Conservation (phyloP, 495 filamentous ascomycete genomes). For the Tuber borchii region DNA sequence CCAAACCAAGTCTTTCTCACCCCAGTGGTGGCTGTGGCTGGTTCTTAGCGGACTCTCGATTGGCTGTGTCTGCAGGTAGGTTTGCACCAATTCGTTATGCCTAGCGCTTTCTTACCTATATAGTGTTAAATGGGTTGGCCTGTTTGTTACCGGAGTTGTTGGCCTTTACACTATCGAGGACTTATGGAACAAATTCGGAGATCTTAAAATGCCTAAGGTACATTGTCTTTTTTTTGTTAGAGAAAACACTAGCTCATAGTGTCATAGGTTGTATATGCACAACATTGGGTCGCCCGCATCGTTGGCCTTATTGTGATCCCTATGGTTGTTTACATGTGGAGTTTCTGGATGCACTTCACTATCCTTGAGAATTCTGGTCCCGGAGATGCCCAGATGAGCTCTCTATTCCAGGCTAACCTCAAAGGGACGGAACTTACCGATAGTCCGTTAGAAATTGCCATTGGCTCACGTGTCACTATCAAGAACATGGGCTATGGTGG, state of each 20-base stretch:
- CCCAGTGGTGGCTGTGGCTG: slow-evolving; percentile 89
- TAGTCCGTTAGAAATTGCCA: slow-evolving; percentile 83
- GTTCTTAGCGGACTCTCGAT: slow-evolving; percentile 87
- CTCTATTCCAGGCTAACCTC: slow-evolving; percentile 94
- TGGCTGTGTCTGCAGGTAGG: slow-evolving; percentile 70
- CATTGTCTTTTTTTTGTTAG: slow-evolving; percentile 25
- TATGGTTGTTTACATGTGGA: slow-evolving; percentile 81
- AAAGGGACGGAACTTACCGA: slow-evolving; percentile 87
- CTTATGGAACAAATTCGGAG: slow-evolving; percentile 96
- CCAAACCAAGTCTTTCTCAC: slow-evolving; percentile 72
- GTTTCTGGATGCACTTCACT: slow-evolving; percentile 87
- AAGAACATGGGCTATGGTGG: slow-evolving; percentile 99
- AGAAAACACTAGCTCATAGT: slow-evolving; percentile 8
- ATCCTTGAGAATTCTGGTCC: slow-evolving; percentile 91
- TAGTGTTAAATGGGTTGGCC: slow-evolving; percentile 95
- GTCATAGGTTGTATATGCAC: slow-evolving; percentile 54
- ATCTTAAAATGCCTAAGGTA: slow-evolving; percentile 80
- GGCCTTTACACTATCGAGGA: slow-evolving; percentile 95
- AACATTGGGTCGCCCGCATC: slow-evolving; percentile 72
- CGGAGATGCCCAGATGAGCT: slow-evolving; percentile 98
- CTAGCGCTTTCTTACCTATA: slow-evolving; percentile 11
- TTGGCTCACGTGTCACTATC: slow-evolving; percentile 81
- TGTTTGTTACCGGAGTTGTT: slow-evolving; percentile 90
- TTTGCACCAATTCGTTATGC: neutral
- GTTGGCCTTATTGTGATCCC: slow-evolving; percentile 84